Evolutionary conservation across 1,139 yeast genomes (phyloP).

Genomic region (Hyphopichia pseudoburtonii): DNA sequence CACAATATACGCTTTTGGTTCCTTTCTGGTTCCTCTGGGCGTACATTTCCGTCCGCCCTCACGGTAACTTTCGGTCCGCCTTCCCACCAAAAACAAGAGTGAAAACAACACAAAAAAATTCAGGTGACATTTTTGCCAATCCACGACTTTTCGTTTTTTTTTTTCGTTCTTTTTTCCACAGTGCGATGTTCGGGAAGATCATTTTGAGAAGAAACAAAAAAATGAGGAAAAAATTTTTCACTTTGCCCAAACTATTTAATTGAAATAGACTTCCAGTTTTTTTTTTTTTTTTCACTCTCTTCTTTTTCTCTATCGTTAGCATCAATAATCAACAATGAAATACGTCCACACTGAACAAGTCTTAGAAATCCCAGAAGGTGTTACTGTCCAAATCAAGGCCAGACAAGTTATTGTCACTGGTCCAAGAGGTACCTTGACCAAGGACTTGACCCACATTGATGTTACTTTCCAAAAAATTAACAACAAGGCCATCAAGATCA

Average conservation of each 20-base stretch:
- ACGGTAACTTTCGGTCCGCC: background rate
- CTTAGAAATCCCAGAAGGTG: conserved; percentile 93
- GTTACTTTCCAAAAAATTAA: conserved; percentile 83
- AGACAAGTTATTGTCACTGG: conserved; percentile 90
- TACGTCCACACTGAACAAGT: conserved; percentile 93
- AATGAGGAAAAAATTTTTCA: conserved; percentile 1
- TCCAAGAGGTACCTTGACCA: conserved; percentile 95
- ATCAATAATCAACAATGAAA: conserved; percentile 56
- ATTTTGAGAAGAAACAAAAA: background rate
- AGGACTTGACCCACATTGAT: conserved; percentile 92
- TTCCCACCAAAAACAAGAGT: too few relatives aligned
- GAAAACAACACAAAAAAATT: background rate
- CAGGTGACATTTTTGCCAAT: background rate
- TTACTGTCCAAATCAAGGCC: conserved; percentile 87
- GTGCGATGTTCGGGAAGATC: background rate
- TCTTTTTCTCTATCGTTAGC: conserved; percentile 12
- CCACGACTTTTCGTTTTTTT: background rate
- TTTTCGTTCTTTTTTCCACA: background rate
- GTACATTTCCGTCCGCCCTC: background rate
- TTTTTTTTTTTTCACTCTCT: background rate
- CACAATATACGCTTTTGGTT: too few relatives aligned
- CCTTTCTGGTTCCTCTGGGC: too few relatives aligned
- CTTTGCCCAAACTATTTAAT: background rate
- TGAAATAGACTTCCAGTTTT: background rate
- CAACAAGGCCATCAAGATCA: conserved; percentile 75